Conservation (phyloP, 2,329 filamentous ascomycete species). For the Penicillium griseofulvum region DNA sequence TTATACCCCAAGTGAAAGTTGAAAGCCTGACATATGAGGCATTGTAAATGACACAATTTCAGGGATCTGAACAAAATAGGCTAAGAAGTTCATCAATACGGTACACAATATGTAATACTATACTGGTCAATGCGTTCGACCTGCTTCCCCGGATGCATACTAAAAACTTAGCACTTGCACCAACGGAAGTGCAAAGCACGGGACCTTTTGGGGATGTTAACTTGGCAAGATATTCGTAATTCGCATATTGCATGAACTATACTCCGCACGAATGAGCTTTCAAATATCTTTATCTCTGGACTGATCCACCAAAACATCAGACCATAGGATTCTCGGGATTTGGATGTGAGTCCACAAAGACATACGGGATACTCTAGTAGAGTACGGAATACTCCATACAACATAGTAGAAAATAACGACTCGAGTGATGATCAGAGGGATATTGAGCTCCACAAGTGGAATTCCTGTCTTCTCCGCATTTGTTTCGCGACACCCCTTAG, state of each 20-base stretch:
- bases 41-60: not conserved
- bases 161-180: not conserved
- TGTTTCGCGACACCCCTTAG: not conserved
- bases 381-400: no score
- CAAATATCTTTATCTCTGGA: not conserved
- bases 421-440: not conserved
- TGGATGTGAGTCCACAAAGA: not conserved
- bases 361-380: not conserved
- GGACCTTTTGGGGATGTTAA: not conserved
- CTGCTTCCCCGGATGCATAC: constrained; percentile 3
- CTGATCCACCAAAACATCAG: not conserved
- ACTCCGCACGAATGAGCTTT: constrained; percentile 3
- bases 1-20: constrained; percentile 6
- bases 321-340: not conserved
- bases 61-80: not conserved
- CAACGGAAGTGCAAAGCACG: not conserved
- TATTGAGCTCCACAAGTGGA: not conserved
- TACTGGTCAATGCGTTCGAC: not conserved
- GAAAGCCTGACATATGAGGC: not conserved
- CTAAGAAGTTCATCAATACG: not conserved
- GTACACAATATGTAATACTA: not conserved
- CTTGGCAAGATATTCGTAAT: not conserved
- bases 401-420: not conserved
- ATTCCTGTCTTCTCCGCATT: constrained; percentile 1
- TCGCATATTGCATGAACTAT: not conserved